These are phyloP conservation scores for Naematelia encephala DNA, from an alignment of 768 basidiomycete genomes.

Conservation along the genomic window DNA sequence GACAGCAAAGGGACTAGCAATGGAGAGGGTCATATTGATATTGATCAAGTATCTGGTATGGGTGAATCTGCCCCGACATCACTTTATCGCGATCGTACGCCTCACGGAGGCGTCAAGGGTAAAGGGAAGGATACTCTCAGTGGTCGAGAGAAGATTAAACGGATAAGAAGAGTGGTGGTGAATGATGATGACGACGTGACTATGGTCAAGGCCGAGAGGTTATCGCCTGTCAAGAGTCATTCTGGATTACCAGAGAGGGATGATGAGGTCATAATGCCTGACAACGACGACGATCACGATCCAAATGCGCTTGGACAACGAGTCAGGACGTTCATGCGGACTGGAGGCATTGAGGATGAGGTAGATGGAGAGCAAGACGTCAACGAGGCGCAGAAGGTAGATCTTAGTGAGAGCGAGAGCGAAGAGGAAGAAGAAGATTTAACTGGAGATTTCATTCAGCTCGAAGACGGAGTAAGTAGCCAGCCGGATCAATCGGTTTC, in stretches of 20 bases:
- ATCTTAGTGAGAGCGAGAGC: slow-evolving; percentile 47
- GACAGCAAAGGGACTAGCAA: slow-evolving; percentile 12
- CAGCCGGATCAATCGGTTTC: too few species aligned
- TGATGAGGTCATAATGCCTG: slow-evolving; percentile 42
- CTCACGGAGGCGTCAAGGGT: slow-evolving; percentile 14
- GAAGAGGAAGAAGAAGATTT: slow-evolving; percentile 46
- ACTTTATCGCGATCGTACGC: slow-evolving; percentile 34
- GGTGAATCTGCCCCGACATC: slow-evolving; percentile 47
- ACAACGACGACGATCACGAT: slow-evolving; percentile 41
- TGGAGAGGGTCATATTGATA: slow-evolving; percentile 34
- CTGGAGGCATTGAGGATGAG: slow-evolving; percentile 26
- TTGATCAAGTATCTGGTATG: slow-evolving; percentile 41
- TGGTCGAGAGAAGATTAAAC: slow-evolving; percentile 9
- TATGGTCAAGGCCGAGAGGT: slow-evolving; percentile 35
- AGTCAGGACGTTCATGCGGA: slow-evolving; percentile 21
- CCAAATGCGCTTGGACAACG: slow-evolving; percentile 37
- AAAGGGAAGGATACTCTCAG: slow-evolving; percentile 19
- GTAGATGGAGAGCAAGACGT: slow-evolving; percentile 35
- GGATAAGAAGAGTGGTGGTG: slow-evolving; percentile 12
- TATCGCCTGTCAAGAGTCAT: slow-evolving; percentile 35
- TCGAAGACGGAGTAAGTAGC: slow-evolving; percentile 24
- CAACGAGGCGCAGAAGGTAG: slow-evolving; percentile 43
- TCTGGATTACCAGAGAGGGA: slow-evolving; percentile 16
- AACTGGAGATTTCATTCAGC: slow-evolving; percentile 39
- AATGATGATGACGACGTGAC: slow-evolving; percentile 14